A percentile compares a stretch with the other conserved stretches of the same genome.
phyloP scores from a whole-genome alignment of 352 stramenopile species.

The Plasmopara viticola region DNA sequence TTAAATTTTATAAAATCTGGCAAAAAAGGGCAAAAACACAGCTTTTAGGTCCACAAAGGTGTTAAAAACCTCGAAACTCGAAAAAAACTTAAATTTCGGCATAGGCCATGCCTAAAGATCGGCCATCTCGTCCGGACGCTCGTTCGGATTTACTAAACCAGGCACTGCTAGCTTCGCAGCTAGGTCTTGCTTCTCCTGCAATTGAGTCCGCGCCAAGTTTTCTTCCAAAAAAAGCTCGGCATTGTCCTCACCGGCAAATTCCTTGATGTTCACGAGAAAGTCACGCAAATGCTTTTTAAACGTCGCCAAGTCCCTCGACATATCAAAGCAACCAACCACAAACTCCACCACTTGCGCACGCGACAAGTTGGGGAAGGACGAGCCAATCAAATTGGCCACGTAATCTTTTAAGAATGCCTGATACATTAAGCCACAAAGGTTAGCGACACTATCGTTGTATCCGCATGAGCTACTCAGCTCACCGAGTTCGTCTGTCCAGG shows the following conservation, averaged over 20 bases:
- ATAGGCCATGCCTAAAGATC: conserved; percentile 43
- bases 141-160: conserved; percentile 88
- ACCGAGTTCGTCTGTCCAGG: conserved; percentile 77
- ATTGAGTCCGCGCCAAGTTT: conserved; percentile 76
- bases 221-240: conserved; percentile 96
- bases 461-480: conserved; percentile 7
- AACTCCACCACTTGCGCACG: conserved; percentile 93
- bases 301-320: conserved; percentile 93
- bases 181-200: conserved; percentile 85
- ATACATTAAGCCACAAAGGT: neutral
- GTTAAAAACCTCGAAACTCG: too few species aligned
- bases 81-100: too few species aligned
- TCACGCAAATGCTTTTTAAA: conserved; percentile 99
- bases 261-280: conserved; percentile 98
- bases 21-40: too few species aligned
- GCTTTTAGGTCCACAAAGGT: too few species aligned
- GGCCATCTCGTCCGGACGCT: conserved; percentile 86
- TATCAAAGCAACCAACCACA: conserved; percentile 96
- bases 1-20: too few species aligned
- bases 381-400: conserved; percentile 94
- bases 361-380: conserved; percentile 96
- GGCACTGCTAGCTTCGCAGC: conserved; percentile 83
- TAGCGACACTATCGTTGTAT: neutral
- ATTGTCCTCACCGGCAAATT: conserved; percentile 98
- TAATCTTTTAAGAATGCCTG: conserved; percentile 94